Percentiles rank a stretch among this genome's conserved stretches.
Evolutionary conservation across 805 yeast genomes (phyloP).

Genomic region (Vanderwaltozyma tropicalis): DNA sequence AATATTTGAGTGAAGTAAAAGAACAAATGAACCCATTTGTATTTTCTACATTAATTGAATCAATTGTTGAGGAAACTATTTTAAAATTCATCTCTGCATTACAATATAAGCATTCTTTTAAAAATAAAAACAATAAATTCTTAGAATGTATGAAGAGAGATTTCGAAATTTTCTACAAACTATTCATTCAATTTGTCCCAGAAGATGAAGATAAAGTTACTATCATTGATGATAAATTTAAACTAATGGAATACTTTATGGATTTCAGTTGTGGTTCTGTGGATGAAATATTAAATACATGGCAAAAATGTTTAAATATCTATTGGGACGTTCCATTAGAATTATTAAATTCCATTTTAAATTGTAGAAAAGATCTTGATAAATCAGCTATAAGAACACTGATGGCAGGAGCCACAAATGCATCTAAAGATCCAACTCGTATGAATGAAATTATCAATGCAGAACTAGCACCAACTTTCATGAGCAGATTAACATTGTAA

Average conservation of each 20-base stretch:
- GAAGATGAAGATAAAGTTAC: slow-evolving; percentile 26
- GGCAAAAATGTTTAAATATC: slow-evolving; percentile 50
- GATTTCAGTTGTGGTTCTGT: slow-evolving; percentile 41
- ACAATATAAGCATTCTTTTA: slow-evolving; percentile 33
- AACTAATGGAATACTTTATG: slow-evolving; percentile 50
- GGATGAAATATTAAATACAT: slow-evolving; percentile 41
- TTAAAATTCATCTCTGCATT: slow-evolving; percentile 41
- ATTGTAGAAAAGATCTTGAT: slow-evolving; percentile 32
- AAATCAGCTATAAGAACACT: slow-evolving; percentile 19
- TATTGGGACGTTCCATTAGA: slow-evolving; percentile 73
- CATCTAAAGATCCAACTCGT: slow-evolving; percentile 15
- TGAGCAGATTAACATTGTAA: slow-evolving; percentile 12
- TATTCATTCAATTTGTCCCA: slow-evolving; percentile 38
- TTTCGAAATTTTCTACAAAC: slow-evolving; percentile 43
- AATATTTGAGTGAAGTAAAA: slow-evolving; percentile 58
- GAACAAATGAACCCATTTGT: slow-evolving; percentile 42
- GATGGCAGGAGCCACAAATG: slow-evolving; percentile 10
- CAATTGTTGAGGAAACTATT: slow-evolving; percentile 41
- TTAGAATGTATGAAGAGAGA: slow-evolving; percentile 50
- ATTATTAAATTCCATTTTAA: slow-evolving; percentile 54
- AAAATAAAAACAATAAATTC: slow-evolving; percentile 34
- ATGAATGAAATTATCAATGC: slow-evolving; percentile 7
- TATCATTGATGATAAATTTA: slow-evolving; percentile 40
- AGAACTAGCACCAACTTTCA: slow-evolving; percentile 18
- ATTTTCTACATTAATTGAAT: slow-evolving; percentile 44